Conservation (phyloP, 768 basidiomycete genomes). For the Mycena epipterygia region DNA sequence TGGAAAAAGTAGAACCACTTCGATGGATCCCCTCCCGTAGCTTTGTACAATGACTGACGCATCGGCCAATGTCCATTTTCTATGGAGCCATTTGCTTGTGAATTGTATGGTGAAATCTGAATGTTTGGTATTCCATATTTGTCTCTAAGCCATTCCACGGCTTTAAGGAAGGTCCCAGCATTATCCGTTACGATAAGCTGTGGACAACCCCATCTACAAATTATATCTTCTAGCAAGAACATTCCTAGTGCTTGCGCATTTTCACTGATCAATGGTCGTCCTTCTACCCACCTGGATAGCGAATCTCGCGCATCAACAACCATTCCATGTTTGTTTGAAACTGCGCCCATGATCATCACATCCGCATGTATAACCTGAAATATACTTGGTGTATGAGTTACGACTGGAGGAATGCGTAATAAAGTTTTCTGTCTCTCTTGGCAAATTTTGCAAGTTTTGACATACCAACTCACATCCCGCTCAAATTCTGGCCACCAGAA, state of each 20-base stretch:
- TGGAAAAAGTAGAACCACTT: constrained; percentile 48
- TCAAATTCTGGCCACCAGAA: constrained; percentile 44
- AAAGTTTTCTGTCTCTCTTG: constrained; percentile 42
- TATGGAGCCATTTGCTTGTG: constrained; percentile 53
- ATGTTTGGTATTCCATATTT: no score
- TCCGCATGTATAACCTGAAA: constrained; percentile 47
- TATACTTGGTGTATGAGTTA: constrained; percentile 40
- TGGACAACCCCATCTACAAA: no score
- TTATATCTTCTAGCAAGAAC: no score
- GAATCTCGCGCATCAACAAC: no score
- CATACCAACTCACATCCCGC: constrained; percentile 45
- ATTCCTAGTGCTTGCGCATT: no score
- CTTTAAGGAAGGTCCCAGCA: no score
- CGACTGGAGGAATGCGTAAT: constrained; percentile 43
- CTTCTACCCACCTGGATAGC: no score
- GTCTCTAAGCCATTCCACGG: no score
- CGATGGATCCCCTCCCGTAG: constrained; percentile 38
- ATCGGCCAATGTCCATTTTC: constrained; percentile 49
- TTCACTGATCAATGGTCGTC: no score
- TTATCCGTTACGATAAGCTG: no score
- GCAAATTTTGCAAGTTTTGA: constrained; percentile 49
- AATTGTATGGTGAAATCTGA: constrained; percentile 51
- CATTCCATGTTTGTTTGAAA: no score
- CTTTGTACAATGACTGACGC: constrained; percentile 39
- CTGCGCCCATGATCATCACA: constrained; percentile 43